Base-by-base conservation (phyloP, 306 rosid species). In the Hippophae gyantsensis region DNA sequence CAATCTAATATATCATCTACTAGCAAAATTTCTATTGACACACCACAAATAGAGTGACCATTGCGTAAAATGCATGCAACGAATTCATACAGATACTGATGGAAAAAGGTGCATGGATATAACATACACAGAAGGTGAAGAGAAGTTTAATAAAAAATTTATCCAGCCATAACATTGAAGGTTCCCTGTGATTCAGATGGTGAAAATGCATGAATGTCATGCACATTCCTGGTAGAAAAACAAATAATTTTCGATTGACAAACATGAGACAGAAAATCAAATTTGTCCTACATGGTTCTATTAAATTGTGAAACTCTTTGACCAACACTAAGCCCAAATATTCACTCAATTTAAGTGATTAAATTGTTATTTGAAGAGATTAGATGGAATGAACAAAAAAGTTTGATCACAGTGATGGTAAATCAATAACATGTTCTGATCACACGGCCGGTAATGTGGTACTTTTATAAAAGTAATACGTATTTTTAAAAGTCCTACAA, bases 201-300 rank as follows among this genome's bases (percentile, higher is more conserved):
- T 66, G 78, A 64, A 80, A 79, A 87, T 56, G 89, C 84, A 70
- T 92, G 98, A 76, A 92, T 78, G 40, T 84, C 96, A 92, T 92
- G 79, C 96, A 92, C 86, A 92, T 83, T 80, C 96, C 96, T 92
- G 78, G 54, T 65, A 74, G 66, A 40, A 70, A 72, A 62, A 27
- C 38, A 27, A 27, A 27, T 27, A 27, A 27, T 27, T 27, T 3
- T 27, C 4, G 38, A 27, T 27, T 27, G 4, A 3, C 38, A 27
- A 27, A 27, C 38, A 27, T 3, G 4, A 3, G 38, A 2, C 38
- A 27, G 2, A 27, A 0, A 27, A 27, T 27, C 38, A 27, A 2
- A 27, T 27, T 27, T 27, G 38, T 27, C 38, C 38, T 27, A 27
- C 38, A 27, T 27, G 38, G 38, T 27, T 27, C 1, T 27, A 27